phyloP scores from a whole-genome alignment of 2,329 filamentous ascomycete species.

The Alternaria rosae region DNA sequence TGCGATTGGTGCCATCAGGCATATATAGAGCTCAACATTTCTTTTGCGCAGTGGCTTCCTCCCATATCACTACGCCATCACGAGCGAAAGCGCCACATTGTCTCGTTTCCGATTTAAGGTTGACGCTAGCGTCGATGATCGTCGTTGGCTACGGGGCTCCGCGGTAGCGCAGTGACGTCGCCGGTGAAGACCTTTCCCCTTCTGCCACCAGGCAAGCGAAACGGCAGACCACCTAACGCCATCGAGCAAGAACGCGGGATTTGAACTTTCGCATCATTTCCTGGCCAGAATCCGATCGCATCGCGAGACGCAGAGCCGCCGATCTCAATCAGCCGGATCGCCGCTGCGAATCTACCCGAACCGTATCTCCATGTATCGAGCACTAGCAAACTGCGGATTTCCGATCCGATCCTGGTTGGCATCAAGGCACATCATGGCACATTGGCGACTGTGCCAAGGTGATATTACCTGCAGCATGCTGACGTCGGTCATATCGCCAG shows the following conservation, averaged over 20 bases:
- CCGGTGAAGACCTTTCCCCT: not conserved
- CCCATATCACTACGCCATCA: not conserved
- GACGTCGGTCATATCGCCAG: not conserved
- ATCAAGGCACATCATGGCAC: not conserved
- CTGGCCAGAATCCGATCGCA: not conserved
- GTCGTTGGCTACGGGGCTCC: not conserved
- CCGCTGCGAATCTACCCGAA: not conserved
- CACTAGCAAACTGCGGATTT: not conserved
- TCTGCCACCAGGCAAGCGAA: not conserved
- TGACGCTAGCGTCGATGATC: conserved; percentile 1
- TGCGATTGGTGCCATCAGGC: not conserved
- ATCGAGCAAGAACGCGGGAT: not conserved
- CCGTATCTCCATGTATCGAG: not conserved
- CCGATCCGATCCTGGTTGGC: not conserved
- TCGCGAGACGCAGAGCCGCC: not conserved
- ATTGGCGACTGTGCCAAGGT: not conserved
- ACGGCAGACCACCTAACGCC: not conserved
- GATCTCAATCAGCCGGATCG: not conserved
- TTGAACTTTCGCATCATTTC: not conserved
- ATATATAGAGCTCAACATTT: not conserved
- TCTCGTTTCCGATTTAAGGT: not conserved
- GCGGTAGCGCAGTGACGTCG: not conserved
- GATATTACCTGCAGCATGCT: not conserved
- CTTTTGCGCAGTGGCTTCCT: not conserved
- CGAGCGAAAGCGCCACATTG: not conserved